phyloP scores from a whole-genome alignment of 2,329 filamentous ascomycete genomes.

The Colletotrichum paranaense region DNA sequence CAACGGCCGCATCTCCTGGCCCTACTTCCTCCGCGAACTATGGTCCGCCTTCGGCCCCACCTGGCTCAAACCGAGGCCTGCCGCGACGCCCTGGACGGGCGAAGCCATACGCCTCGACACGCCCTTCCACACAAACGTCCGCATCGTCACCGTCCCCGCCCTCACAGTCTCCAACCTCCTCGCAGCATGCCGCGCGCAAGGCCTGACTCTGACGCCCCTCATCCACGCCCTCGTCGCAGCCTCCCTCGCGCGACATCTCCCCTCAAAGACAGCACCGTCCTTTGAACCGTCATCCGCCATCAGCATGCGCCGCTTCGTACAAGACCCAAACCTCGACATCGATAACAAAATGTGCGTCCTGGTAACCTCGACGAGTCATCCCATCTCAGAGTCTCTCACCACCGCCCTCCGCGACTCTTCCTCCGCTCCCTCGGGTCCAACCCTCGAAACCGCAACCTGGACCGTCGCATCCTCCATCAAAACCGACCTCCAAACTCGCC shows the following conservation, averaged over 20 bases:
- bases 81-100: conserved; percentile 51
- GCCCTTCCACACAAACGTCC: conserved; percentile 50
- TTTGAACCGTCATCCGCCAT: conserved; percentile 57
- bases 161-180: conserved; percentile 47
- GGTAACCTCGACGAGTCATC: conserved; percentile 49
- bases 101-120: conserved; percentile 46
- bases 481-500: conserved; percentile 46
- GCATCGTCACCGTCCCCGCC: conserved; percentile 48
- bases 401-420: conserved; percentile 39
- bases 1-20: conserved; percentile 50
- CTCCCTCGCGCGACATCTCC: conserved; percentile 52
- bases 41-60: conserved; percentile 53
- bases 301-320: conserved; percentile 54
- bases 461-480: conserved; percentile 49
- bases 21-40: conserved; percentile 53
- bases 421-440: conserved; percentile 13
- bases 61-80: conserved; percentile 46
- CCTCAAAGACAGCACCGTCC: conserved; percentile 42
- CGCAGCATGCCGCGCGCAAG: conserved; percentile 51
- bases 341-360: conserved; percentile 51
- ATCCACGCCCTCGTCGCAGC: conserved; percentile 57
- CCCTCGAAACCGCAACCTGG: conserved; percentile 53
- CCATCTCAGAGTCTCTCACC: conserved; percentile 41
- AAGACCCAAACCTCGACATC: conserved; percentile 42
- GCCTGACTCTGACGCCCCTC: conserved; percentile 60